Evolutionary conservation across 1,284 basidiomycete species (phyloP).

Genomic region (Ustilago lituana): DNA sequence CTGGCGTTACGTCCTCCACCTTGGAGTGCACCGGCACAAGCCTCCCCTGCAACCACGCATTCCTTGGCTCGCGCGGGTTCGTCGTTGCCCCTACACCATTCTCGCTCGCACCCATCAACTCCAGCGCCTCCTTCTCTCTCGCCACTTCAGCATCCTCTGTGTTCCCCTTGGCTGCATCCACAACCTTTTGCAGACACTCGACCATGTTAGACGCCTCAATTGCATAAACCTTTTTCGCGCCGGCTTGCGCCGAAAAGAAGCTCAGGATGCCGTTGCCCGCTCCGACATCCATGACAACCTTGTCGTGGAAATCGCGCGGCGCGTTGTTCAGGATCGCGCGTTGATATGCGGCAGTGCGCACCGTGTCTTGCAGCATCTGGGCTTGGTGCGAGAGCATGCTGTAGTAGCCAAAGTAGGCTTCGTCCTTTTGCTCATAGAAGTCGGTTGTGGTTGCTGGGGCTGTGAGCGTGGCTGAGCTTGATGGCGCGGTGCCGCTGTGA

Average conservation of each 20-base stretch:
- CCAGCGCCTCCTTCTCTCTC: constrained; percentile 41
- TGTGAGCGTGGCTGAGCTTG: constrained; percentile 1
- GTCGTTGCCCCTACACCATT: constrained; percentile 13
- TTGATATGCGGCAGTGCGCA: constrained; percentile 62
- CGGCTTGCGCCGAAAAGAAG: constrained; percentile 70
- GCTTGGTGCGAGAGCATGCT: constrained; percentile 63
- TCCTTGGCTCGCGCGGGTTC: constrained; percentile 30
- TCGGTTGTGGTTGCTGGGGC: constrained; percentile 1
- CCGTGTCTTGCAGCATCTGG: constrained; percentile 64
- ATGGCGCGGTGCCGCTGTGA: background rate
- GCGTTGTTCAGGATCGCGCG: constrained; percentile 57
- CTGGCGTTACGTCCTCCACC: constrained; percentile 59
- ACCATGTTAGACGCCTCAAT: constrained; percentile 71
- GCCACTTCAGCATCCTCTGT: constrained; percentile 45
- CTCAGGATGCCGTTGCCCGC: constrained; percentile 71
- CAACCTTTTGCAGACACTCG: constrained; percentile 69
- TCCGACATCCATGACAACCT: constrained; percentile 69
- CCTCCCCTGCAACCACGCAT: constrained; percentile 50
- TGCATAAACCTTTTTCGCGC: constrained; percentile 70
- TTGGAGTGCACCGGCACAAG: constrained; percentile 56
- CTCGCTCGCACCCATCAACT: constrained; percentile 37
- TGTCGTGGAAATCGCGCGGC: constrained; percentile 43
- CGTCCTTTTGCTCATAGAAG: constrained; percentile 60
- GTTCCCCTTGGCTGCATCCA: constrained; percentile 42
- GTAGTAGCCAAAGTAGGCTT: constrained; percentile 65